A percentile compares a stretch with the other conserved stretches of the same genome.
Evolutionary conservation across 352 stramenopile genomes (phyloP).

Genomic region (Phytophthora pistaciae): DNA sequence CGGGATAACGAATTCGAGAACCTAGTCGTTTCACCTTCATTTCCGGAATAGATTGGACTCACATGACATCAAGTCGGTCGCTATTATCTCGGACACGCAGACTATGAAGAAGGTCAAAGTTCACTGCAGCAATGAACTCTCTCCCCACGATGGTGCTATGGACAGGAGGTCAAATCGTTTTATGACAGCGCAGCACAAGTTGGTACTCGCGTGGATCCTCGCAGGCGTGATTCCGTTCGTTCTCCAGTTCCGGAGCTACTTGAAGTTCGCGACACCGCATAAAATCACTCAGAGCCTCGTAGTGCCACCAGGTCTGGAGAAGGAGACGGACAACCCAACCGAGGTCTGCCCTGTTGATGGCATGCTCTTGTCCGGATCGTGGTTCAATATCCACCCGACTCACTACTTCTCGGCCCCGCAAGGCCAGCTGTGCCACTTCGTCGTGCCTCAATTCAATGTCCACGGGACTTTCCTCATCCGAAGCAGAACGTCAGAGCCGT

Average conservation of each 20-base stretch:
- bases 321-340: not conserved
- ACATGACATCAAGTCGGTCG: not conserved
- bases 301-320: not conserved
- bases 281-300: constrained; percentile 10
- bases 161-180: not conserved
- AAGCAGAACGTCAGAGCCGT: not conserved
- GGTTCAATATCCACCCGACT: constrained; percentile 19
- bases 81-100: too few species aligned
- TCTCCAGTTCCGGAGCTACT: constrained; percentile 17
- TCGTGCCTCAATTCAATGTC: constrained; percentile 23
- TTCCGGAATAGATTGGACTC: not conserved
- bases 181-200: not conserved
- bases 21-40: constrained; percentile 3
- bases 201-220: constrained; percentile 7
- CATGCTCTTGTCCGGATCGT: constrained; percentile 2
- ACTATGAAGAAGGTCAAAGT: not conserved
- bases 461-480: constrained; percentile 19
- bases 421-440: constrained; percentile 9
- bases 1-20: too few species aligned
- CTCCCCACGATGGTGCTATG: not conserved
- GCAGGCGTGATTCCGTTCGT: constrained; percentile 10
- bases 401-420: constrained; percentile 15
- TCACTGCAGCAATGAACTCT: not conserved
- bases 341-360: not conserved
- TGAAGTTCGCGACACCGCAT: constrained; percentile 6